Conservation (phyloP, 768 basidiomycete genomes). For the Flagelloscypha sp. region DNA sequence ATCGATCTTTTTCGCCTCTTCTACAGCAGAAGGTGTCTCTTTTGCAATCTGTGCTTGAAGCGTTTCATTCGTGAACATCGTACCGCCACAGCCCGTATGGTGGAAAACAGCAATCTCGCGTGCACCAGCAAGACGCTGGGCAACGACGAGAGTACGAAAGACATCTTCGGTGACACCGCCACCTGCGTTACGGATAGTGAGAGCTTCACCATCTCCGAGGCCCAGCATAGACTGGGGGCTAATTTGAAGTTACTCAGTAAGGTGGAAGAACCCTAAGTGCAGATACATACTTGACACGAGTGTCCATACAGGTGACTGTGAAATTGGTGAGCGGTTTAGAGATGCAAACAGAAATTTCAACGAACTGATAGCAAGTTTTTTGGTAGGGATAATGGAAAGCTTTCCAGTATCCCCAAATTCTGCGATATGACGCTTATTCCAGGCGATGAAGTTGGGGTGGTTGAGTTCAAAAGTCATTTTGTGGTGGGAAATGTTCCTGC, state of each 20-base stretch:
- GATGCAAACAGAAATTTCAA: too few relatives aligned
- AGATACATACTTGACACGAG: slow-evolving; percentile 31
- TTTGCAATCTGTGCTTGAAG: slow-evolving; percentile 44
- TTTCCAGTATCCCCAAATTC: slow-evolving; percentile 26
- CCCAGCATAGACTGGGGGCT: slow-evolving; percentile 46
- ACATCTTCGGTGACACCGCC: slow-evolving; percentile 35
- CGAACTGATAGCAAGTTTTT: slow-evolving; percentile 25
- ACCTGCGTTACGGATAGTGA: slow-evolving; percentile 57
- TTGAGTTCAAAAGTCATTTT: too few relatives aligned
- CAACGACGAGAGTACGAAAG: slow-evolving; percentile 45
- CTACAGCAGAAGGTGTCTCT: slow-evolving; percentile 25
- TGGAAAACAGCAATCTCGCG: slow-evolving; percentile 60
- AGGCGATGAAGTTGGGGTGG: too few relatives aligned
- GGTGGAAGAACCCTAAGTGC: too few relatives aligned
- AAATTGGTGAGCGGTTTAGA: too few relatives aligned
- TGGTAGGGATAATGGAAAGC: slow-evolving; percentile 30
- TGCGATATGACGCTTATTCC: too few relatives aligned
- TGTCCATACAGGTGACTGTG: slow-evolving; percentile 44
- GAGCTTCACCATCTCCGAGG: slow-evolving; percentile 59
- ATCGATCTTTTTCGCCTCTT: slow-evolving; percentile 33
- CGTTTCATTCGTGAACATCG: slow-evolving; percentile 45
- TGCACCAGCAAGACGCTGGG: slow-evolving; percentile 65
- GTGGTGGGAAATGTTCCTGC: too few relatives aligned
- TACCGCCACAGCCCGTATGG: slow-evolving; percentile 70
- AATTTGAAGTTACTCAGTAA: too few relatives aligned